Conservation (phyloP, 352 stramenopile species). For the Globisporangium emineosum region DNA sequence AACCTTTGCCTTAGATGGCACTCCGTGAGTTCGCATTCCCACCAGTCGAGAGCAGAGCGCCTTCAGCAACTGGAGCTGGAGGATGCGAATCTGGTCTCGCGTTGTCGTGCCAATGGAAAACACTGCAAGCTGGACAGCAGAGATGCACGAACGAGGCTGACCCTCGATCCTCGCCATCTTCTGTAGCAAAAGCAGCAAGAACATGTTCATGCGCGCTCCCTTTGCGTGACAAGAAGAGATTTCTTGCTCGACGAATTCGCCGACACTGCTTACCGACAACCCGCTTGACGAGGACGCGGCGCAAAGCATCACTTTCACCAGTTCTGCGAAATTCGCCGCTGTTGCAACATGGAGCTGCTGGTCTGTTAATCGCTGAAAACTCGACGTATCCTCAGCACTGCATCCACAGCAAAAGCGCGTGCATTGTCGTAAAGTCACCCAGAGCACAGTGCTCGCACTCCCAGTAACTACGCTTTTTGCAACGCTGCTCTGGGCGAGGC, state of each 20-base stretch:
- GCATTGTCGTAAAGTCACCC: conserved; percentile 53
- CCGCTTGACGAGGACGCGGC: conserved; percentile 2
- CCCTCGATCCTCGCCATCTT: conserved; percentile 24
- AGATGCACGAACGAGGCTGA: conserved; percentile 14
- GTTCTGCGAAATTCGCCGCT: conserved; percentile 39
- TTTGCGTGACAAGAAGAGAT: conserved; percentile 37
- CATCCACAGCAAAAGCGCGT: conserved; percentile 59
- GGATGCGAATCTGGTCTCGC: conserved; percentile 35
- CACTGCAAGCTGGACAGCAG: conserved; percentile 39
- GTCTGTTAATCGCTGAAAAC: neutral
- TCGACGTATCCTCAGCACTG: neutral
- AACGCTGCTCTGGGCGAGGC: conserved; percentile 17
- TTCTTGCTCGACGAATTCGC: conserved; percentile 46
- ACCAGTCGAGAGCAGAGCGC: conserved; percentile 37
- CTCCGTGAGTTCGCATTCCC: conserved; percentile 16
- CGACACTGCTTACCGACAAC: conserved; percentile 21
- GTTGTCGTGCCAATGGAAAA: conserved; percentile 31
- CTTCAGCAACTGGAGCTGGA: conserved; percentile 52
- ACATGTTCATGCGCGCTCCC: conserved; percentile 42
- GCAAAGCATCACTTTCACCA: conserved; percentile 44
- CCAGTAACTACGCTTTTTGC: neutral
- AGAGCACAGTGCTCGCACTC: conserved; percentile 28
- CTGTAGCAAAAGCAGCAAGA: conserved; percentile 50
- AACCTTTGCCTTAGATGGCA: neutral
- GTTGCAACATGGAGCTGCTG: conserved; percentile 23